Evolutionary conservation across 2,329 filamentous ascomycete species (phyloP).

Genomic region (Stachybotrys chartarum): DNA sequence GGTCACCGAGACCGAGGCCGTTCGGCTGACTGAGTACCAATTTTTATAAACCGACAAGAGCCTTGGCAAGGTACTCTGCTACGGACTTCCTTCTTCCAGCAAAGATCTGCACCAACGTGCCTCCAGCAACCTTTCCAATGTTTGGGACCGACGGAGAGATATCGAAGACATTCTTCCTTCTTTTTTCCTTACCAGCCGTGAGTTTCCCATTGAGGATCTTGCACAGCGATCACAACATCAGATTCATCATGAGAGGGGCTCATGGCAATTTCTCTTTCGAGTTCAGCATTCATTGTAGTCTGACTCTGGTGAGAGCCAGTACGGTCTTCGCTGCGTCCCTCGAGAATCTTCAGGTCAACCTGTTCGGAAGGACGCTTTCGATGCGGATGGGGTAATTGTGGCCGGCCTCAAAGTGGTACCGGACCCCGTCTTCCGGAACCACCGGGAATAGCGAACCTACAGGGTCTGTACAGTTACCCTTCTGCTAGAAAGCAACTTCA

Average conservation of each 20-base stretch:
- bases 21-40: too few species aligned
- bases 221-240: constrained; percentile 47
- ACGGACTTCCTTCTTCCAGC: constrained; percentile 7
- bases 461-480: constrained; percentile 15
- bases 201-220: constrained; percentile 39
- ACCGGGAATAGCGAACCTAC: constrained; percentile 21
- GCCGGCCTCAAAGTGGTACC: constrained; percentile 12
- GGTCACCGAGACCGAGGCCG: too few species aligned
- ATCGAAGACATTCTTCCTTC: constrained; percentile 43
- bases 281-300: constrained; percentile 22
- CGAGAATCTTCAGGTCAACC: constrained; percentile 17
- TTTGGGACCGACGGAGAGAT: constrained; percentile 49
- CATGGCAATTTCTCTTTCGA: constrained; percentile 40
- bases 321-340: constrained; percentile 19
- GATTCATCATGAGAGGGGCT: constrained; percentile 51
- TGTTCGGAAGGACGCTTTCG: constrained; percentile 16
- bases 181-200: constrained; percentile 51
- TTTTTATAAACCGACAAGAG: constrained; percentile 22
- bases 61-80: constrained; percentile 17
- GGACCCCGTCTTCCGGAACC: constrained; percentile 16
- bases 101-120: constrained; percentile 49
- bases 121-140: constrained; percentile 41
- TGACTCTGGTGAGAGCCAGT: constrained; percentile 18
- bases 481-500: constrained; percentile 18
- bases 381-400: constrained; percentile 18